Evolutionary conservation across 1,139 yeast species (phyloP).

Genomic region (Debaryomycetaceae sp.): DNA sequence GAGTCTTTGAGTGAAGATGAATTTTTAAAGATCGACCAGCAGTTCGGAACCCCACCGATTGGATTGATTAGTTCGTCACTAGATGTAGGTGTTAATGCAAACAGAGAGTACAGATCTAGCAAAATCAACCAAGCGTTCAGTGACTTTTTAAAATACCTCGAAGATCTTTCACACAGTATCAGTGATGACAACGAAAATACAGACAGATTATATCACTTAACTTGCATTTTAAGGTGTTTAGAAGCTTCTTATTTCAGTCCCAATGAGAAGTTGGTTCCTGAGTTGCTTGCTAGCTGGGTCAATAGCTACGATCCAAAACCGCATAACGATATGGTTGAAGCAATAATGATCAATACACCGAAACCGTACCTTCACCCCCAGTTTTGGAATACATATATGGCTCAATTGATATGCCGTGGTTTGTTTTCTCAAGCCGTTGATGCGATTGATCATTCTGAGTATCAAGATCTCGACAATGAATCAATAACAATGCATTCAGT

Average conservation of each 20-base stretch:
- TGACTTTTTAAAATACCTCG: conserved; percentile 21
- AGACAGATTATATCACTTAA: conserved; percentile 29
- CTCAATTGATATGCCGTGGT: conserved; percentile 62
- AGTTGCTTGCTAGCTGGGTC: conserved; percentile 54
- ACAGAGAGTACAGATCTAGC: conserved; percentile 8
- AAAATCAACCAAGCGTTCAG: conserved; percentile 27
- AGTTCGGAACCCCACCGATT: conserved; percentile 26
- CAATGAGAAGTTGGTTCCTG: conserved; percentile 41
- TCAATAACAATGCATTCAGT: conserved; percentile 33
- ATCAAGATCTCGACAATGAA: conserved; percentile 28
- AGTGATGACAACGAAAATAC: conserved; percentile 13
- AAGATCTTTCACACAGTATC: conserved; percentile 12
- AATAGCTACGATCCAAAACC: conserved; percentile 66
- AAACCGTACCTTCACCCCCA: conserved; percentile 51
- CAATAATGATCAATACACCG: conserved; percentile 39
- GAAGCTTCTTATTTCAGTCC: conserved; percentile 49
- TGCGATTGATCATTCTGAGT: conserved; percentile 42
- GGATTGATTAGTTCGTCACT: conserved; percentile 29
- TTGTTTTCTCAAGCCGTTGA: conserved; percentile 52
- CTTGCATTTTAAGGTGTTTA: conserved; percentile 55
- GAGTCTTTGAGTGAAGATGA: conserved; percentile 25
- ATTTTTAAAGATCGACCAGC: conserved; percentile 14
- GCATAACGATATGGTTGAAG: conserved; percentile 42
- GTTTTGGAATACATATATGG: conserved; percentile 63
- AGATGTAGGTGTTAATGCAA: conserved; percentile 11